These are phyloP conservation scores for Xeromyces bisporus DNA, from an alignment of 495 filamentous ascomycete genomes.

Conservation along the genomic window DNA sequence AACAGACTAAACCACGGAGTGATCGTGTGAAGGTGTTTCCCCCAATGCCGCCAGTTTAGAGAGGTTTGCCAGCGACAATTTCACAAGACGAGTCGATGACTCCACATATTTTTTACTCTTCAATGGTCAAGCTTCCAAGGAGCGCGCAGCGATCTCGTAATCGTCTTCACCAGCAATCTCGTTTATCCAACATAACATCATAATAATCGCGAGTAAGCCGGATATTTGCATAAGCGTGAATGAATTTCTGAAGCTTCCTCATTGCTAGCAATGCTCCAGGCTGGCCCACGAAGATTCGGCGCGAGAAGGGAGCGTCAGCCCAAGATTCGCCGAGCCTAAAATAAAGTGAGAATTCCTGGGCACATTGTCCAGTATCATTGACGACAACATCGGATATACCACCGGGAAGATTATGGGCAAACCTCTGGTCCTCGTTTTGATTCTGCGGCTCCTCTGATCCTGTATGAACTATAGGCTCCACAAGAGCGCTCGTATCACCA, in stretches of 20 bases:
- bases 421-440: constrained; percentile 15
- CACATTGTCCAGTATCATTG: constrained; percentile 18
- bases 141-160: constrained; percentile 42
- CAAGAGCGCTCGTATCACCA: constrained; percentile 49
- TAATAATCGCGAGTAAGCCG: constrained; percentile 45
- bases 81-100: constrained; percentile 62
- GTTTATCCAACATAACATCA: constrained; percentile 83
- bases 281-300: constrained; percentile 46
- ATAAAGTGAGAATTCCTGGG: constrained; percentile 37
- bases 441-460: constrained; percentile 31
- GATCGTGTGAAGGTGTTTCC: constrained; percentile 10
- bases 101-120: constrained; percentile 54
- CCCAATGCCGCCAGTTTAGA: constrained; percentile 38
- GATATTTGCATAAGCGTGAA: constrained; percentile 48
- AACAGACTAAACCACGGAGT: constrained; percentile 16
- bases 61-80: constrained; percentile 58
- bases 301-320: constrained; percentile 64
- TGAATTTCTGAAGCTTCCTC: constrained; percentile 35
- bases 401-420: constrained; percentile 2
- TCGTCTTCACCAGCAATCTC: constrained; percentile 48
- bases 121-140: constrained; percentile 38
- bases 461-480: constrained; percentile 42
- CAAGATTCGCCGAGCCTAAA: constrained; percentile 63
- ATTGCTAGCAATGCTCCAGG: constrained; percentile 45
- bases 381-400: constrained; percentile 5